A percentile compares a stretch with the other conserved stretches of the same genome.
These are phyloP conservation scores for Sporothrix brunneoviolacea DNA, from an alignment of 2,329 filamentous ascomycete genomes.

Conservation along the genomic window DNA sequence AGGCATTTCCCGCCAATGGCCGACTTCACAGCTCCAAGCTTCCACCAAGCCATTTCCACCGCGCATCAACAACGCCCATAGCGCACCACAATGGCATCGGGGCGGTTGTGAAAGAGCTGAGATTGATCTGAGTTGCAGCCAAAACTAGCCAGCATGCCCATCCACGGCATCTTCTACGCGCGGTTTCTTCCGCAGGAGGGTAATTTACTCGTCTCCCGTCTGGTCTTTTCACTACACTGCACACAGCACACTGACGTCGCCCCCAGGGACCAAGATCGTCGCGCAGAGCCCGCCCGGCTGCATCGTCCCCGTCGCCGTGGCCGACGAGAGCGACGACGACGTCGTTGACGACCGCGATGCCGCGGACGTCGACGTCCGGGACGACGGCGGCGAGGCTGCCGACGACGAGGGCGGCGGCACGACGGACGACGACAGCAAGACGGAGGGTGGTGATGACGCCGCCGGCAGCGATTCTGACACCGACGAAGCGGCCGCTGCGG, in stretches of 20 bases:
- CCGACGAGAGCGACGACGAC: constrained; percentile 14
- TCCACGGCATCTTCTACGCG: constrained; percentile 65
- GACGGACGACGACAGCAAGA: neutral
- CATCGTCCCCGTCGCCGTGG: constrained; percentile 40
- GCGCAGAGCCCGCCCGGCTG: constrained; percentile 57
- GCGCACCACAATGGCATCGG: too few species aligned
- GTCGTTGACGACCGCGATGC: neutral
- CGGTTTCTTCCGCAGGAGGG: constrained; percentile 62
- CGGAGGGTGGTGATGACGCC: neutral
- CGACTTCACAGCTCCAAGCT: too few species aligned
- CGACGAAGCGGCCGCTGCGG: neutral
- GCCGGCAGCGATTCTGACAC: neutral
- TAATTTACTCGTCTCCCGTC: constrained; percentile 23
- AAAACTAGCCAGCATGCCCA: constrained; percentile 49
- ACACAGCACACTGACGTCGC: constrained; percentile 15
- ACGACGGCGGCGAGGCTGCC: neutral
- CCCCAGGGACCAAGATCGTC: constrained; percentile 53
- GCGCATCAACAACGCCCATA: too few species aligned
- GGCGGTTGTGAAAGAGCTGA: too few species aligned
- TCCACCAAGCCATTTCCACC: too few species aligned
- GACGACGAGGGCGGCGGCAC: constrained; percentile 16
- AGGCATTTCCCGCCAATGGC: too few species aligned
- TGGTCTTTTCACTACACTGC: neutral
- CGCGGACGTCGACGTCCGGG: neutral
- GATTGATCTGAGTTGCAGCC: neutral